A percentile compares a stretch with the other conserved stretches of the same genome.
These are phyloP conservation scores for Suhomyces chickasaworum DNA, from an alignment of 1,139 yeast genomes.

Conservation along the genomic window DNA sequence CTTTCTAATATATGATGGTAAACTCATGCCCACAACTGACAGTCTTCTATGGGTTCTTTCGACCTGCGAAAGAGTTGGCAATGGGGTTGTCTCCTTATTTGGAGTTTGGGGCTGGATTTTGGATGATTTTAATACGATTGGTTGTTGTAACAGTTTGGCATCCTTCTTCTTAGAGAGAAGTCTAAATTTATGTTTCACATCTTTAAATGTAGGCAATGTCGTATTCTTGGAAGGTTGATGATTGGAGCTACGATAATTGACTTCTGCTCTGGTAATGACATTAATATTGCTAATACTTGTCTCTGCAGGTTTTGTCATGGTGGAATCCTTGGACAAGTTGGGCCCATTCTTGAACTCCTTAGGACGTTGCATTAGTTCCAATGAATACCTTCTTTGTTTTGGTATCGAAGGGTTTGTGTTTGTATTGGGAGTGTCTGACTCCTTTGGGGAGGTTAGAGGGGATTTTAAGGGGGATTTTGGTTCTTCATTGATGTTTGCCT, in stretches of 20 bases:
- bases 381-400: slow-evolving; percentile 31
- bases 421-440: background rate
- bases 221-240: background rate
- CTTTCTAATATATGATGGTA: slow-evolving; percentile 42
- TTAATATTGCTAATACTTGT: slow-evolving; percentile 37
- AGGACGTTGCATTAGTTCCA: slow-evolving; percentile 29
- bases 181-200: slow-evolving; percentile 10
- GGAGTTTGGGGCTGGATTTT: background rate
- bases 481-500: no score
- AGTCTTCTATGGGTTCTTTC: slow-evolving; percentile 24
- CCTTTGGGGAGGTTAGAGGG: background rate
- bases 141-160: background rate
- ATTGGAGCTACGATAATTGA: slow-evolving; percentile 9
- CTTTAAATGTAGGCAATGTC: slow-evolving; percentile 20
- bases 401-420: no score
- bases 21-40: slow-evolving; percentile 41
- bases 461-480: no score
- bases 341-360: slow-evolving; percentile 10
- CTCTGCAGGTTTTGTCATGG: slow-evolving; percentile 35
- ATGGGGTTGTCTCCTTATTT: background rate
- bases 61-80: background rate
- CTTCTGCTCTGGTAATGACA: slow-evolving; percentile 36
- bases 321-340: slow-evolving; percentile 15
- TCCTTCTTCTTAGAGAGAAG: slow-evolving; percentile 4
- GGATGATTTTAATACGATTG: background rate